Percentiles rank a stretch among this genome's conserved stretches.
phyloP scores from a whole-genome alignment of 1,284 basidiomycete species.

The Boletellus deceptivus region DNA sequence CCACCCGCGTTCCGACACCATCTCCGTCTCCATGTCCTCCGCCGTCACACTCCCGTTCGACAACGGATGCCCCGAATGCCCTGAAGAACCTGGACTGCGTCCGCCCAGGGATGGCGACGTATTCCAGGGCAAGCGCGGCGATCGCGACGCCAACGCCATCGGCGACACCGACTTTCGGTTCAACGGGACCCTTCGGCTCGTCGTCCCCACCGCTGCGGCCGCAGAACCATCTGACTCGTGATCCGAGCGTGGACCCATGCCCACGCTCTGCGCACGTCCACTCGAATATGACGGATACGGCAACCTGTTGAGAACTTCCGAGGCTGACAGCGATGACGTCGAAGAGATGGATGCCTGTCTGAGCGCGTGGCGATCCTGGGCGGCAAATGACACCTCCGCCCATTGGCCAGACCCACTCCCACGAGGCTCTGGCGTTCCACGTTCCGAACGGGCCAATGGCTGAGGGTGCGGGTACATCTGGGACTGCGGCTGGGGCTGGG shows the following conservation, averaged over 20 bases:
- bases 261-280: conserved; percentile 19
- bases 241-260: conserved; percentile 38
- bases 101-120: conserved; percentile 1
- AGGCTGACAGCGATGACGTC: conserved; percentile 56
- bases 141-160: conserved; percentile 58
- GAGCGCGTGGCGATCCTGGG: conserved; percentile 35
- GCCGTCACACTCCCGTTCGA: conserved; percentile 15
- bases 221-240: conserved; percentile 51
- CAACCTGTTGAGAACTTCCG: conserved; percentile 38
- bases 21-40: conserved; percentile 11
- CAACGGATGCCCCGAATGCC: conserved; percentile 7
- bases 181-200: conserved; percentile 57
- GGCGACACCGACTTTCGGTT: conserved; percentile 69
- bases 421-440: conserved; percentile 33
- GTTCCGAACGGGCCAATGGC: conserved; percentile 37
- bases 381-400: conserved; percentile 46
- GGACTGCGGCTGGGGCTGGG: background rate
- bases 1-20: conserved; percentile 33
- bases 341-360: conserved; percentile 61
- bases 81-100: background rate
- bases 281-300: conserved; percentile 3
- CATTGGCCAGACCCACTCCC: conserved; percentile 37
- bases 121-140: conserved; percentile 23
- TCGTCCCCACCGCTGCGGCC: background rate
- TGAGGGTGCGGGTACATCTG: too few species aligned